phyloP scores from a whole-genome alignment of 768 basidiomycete genomes.

The Leccinum disarticulatum region DNA sequence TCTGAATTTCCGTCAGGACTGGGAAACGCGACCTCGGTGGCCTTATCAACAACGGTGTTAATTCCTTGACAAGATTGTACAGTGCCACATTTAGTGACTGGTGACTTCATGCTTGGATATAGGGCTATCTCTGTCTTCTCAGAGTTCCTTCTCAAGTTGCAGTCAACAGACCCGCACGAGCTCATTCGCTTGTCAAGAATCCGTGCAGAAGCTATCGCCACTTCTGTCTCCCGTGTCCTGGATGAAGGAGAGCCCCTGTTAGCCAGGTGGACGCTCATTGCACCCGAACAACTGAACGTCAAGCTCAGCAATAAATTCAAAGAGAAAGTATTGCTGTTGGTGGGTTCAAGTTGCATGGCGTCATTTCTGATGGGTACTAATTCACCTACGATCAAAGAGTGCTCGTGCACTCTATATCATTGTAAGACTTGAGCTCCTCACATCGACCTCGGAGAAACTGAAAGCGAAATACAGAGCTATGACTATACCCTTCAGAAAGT shows the following conservation, averaged over 20 bases:
- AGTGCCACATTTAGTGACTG: slow-evolving; percentile 91
- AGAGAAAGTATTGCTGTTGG: slow-evolving; percentile 90
- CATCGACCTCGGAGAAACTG: not conserved
- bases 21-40: slow-evolving; percentile 94
- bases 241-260: slow-evolving; percentile 74
- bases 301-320: slow-evolving; percentile 81
- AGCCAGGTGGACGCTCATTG: slow-evolving; percentile 90
- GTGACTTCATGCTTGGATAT: slow-evolving; percentile 91
- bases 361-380: not conserved
- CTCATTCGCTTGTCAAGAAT: slow-evolving; percentile 86
- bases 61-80: slow-evolving; percentile 89
- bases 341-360: slow-evolving; percentile 38
- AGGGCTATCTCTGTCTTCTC: slow-evolving; percentile 87
- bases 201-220: slow-evolving; percentile 90
- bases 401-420: slow-evolving; percentile 70
- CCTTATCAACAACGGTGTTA: slow-evolving; percentile 93
- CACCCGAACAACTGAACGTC: slow-evolving; percentile 73
- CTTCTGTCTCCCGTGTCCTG: slow-evolving; percentile 74
- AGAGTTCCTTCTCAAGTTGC: slow-evolving; percentile 86
- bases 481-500: slow-evolving; percentile 94
- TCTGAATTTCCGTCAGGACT: slow-evolving; percentile 51
- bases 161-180: slow-evolving; percentile 90
- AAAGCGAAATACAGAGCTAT: slow-evolving; percentile 60
- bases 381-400: slow-evolving; percentile 27
- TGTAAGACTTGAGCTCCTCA: slow-evolving; percentile 43